Base-by-base conservation (phyloP, 2,329 filamentous ascomycete genomes). In the Aureobasidium namibiae region DNA sequence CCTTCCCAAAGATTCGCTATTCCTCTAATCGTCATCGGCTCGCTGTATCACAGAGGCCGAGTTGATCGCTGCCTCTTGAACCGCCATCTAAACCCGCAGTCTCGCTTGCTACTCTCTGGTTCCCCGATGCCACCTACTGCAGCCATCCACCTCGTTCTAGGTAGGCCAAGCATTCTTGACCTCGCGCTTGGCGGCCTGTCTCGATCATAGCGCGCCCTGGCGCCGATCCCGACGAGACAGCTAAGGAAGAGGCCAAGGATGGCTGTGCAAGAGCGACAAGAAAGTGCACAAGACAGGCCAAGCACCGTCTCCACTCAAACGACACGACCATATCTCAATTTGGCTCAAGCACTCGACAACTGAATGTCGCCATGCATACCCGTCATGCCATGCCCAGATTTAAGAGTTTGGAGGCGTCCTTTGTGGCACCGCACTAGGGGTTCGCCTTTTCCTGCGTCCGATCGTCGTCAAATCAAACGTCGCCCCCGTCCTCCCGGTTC, bases 141-240 rank as follows among this genome's bases (percentile, higher is more conserved):
- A 36, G n/a, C 41, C 38, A 18, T 18, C 39, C 52, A 24, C n/a
- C n/a, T 11, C 36, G 16, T 6, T 42, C 14, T 23, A 29, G 21
- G 21, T 33, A 45, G 39, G 52, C 39, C 52, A 56, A 56, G 52
- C 52, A 56, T 56, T 56, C 52, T 56, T 56, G 52, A 56, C 52
- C 52, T 56, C 52, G 52, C 52, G 39, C 39, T 56, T 56, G 52
- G 39, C 39, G 10, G 18, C 39, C 52, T 45, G 29, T 56, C 39
- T 44, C 38, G 39, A 56, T 56, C 52, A 36, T 54, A 54, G 38
- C 18, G 48, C 34, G 33, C 33, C 29, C 48, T 52, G 34, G 48
- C 48, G 48, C 48, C 48, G 48, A 52, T 52, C 48, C 16, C 13
- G 18, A 26, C 34, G 34, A 38, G 48, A 52, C 48, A 52, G 48